phyloP scores from a whole-genome alignment of 805 yeast genomes.

The Lipomyces lipofer region DNA sequence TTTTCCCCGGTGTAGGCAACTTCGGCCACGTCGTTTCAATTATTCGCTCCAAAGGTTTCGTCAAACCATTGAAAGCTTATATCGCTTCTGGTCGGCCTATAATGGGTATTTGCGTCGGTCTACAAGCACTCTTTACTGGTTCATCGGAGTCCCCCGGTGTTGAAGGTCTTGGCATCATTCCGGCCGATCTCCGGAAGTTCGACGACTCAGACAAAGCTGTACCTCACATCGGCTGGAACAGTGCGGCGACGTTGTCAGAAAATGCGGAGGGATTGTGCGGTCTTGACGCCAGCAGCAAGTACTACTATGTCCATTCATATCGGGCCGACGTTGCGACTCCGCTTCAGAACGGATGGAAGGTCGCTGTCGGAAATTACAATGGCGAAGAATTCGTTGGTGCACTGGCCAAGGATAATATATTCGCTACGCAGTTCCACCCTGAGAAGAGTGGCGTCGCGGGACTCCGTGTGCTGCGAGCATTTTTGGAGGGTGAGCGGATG shows the following conservation, averaged over 20 bases:
- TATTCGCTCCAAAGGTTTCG: conserved; percentile 60
- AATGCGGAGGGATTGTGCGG: conserved; percentile 52
- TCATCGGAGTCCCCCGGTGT: conserved; percentile 72
- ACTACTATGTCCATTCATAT: conserved; percentile 93
- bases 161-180: conserved; percentile 61
- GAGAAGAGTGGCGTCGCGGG: conserved; percentile 96
- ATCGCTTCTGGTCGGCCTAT: conserved; percentile 77
- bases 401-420: conserved; percentile 68
- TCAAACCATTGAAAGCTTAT: conserved; percentile 63
- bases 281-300: conserved; percentile 65
- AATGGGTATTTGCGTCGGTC: conserved; percentile 98
- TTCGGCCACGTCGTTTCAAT: conserved; percentile 89
- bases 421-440: conserved; percentile 99
- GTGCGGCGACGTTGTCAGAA: conserved; percentile 39
- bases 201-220: conserved; percentile 69
- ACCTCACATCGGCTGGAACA: conserved; percentile 97
- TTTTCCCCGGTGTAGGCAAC: conserved; percentile 97
- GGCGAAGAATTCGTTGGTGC: conserved; percentile 82
- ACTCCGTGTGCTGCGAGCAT: conserved; percentile 68
- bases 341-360: conserved; percentile 61
- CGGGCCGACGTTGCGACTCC: conserved; percentile 59
- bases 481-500: conserved; percentile 51
- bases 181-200: conserved; percentile 59
- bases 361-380: conserved; percentile 74
- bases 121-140: conserved; percentile 76